Evolutionary conservation across 2,329 filamentous ascomycete genomes (phyloP).

Genomic region (Rhynchosporium graminicola): DNA sequence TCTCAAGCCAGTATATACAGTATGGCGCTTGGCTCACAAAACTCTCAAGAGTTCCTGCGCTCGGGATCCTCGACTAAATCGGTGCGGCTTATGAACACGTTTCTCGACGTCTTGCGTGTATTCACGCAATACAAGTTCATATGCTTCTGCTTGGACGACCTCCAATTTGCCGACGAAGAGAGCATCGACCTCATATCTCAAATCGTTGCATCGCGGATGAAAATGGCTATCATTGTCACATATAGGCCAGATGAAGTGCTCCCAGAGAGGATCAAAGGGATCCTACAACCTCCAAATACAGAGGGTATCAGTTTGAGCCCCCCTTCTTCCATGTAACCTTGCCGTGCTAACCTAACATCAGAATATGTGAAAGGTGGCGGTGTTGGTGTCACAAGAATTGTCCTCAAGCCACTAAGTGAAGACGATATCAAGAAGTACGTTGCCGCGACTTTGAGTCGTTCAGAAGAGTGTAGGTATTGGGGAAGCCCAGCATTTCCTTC

Average conservation of each 20-base stretch:
- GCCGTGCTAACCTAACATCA: constrained; percentile 33
- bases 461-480: constrained; percentile 52
- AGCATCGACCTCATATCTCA: constrained; percentile 80
- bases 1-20: constrained; percentile 33
- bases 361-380: constrained; percentile 44
- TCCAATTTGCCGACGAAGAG: constrained; percentile 89
- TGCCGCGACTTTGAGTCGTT: constrained; percentile 74
- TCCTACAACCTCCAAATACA: constrained; percentile 55
- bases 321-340: constrained; percentile 24
- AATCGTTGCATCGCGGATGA: constrained; percentile 76
- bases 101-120: constrained; percentile 80
- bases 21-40: constrained; percentile 47
- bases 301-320: constrained; percentile 49
- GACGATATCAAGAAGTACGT: constrained; percentile 82
- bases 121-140: constrained; percentile 84
- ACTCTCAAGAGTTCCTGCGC: constrained; percentile 61
- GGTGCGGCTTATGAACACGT: constrained; percentile 82
- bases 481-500: too few relatives aligned
- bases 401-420: constrained; percentile 73
- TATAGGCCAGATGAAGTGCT: constrained; percentile 38
- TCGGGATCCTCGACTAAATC: constrained; percentile 60
- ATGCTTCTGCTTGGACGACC: constrained; percentile 83
- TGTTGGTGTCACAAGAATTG: constrained; percentile 66
- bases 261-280: constrained; percentile 54
- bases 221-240: constrained; percentile 62